Evolutionary conservation across 2,329 filamentous ascomycete genomes (phyloP), one percentile per base, ranked within the genome.

Genomic region (Cladosporium oxysporum): DNA sequence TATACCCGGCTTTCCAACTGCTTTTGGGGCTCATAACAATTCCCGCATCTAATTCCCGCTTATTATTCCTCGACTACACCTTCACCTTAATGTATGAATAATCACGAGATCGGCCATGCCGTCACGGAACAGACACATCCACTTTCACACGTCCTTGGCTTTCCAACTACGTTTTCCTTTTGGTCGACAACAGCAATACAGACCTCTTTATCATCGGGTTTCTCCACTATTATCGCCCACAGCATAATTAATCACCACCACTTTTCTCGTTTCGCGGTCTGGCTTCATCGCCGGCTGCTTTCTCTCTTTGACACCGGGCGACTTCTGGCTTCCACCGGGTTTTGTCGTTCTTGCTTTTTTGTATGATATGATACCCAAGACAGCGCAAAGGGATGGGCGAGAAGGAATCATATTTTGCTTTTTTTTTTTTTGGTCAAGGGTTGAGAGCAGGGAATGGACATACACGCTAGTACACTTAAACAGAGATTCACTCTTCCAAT

Each of bases 351-450:
- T 53, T 50, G 49, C 28, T 31, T 53, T 35, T 53, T 28, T 64
- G 66, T 68, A 66, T 64, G 66, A 68, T 66, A 68, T 63, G 63
- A 67, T 67, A 65, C 66, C 63, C 63, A 58, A 65, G 62, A 59
- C 37, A 44, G 44, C 58, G 50, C 61, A 63, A 49, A n/a, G 61
- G 50, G 61, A 57, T 57, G 61, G 61, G 57, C 26, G 29, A 47
- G 35, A 31, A 47, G 35, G 18, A 62, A 16, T 49, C 47, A 29
- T 23, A 52, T n/a, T 41, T 58, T 58, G 29, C 5, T 33, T 21
- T 21, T 23, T 18, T 11, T 33, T 21, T 31, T 23, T 18, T 7
- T 18, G 29, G 18, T 16, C 11, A n/a, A 41, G 29, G 5, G 16
- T 35, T 23, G 6, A 21, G 33, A 14, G 37, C 58, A 21, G 50